A percentile compares a stretch with the other conserved stretches of the same genome.
Evolutionary conservation across 202 grass and related monocot genomes (phyloP).

Genomic region (Schoenoplectus tabernaemontani): DNA sequence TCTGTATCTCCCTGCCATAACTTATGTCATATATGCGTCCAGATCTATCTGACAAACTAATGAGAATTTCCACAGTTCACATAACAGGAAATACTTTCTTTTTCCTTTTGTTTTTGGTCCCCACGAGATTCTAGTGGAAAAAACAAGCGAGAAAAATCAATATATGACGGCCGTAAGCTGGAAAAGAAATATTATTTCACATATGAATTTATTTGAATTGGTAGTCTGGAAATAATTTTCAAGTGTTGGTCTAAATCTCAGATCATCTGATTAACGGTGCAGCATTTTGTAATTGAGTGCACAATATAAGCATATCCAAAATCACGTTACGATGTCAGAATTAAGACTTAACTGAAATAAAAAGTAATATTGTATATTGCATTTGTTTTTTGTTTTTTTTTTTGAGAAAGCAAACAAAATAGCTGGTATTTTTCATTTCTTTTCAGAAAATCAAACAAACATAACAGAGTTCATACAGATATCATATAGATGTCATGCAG

Average conservation of each 20-base stretch:
- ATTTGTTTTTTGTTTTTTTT: too few species aligned
- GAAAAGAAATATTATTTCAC: background rate
- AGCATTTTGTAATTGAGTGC: too few species aligned
- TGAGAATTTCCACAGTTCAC: background rate
- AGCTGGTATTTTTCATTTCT: too few species aligned
- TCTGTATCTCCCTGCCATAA: too few species aligned
- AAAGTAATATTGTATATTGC: too few species aligned
- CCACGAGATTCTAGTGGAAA: background rate
- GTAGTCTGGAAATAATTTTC: background rate
- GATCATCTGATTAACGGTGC: background rate
- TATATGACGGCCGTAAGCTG: background rate
- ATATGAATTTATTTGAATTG: too few species aligned
- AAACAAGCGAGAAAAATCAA: background rate
- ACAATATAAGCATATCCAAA: background rate
- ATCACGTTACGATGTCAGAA: background rate
- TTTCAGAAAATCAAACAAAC: too few species aligned
- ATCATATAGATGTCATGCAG: too few species aligned
- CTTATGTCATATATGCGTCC: background rate
- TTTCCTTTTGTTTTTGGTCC: too few species aligned
- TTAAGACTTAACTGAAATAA: too few species aligned
- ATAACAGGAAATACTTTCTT: background rate
- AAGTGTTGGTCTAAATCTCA: background rate
- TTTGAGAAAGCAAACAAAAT: too few species aligned
- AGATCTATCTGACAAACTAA: background rate
- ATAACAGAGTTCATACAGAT: too few species aligned